Evolutionary conservation across 345 rosid species (phyloP).

Genomic region (Capsella bursapastoris): DNA sequence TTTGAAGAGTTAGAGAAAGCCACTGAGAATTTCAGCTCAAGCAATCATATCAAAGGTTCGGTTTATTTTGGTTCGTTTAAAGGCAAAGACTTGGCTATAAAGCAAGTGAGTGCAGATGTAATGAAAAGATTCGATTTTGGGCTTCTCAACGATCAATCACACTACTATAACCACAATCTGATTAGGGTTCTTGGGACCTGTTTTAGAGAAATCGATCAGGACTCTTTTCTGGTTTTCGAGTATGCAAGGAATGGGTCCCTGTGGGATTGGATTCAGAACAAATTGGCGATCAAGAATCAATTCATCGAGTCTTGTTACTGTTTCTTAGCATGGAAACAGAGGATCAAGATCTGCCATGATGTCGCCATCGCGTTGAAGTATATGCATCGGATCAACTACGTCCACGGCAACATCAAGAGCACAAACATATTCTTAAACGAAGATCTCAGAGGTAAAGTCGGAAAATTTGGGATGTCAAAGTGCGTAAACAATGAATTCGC

Average conservation of each 20-base stretch:
- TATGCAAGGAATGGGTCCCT: slow-evolving; percentile 85
- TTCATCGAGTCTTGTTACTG: slow-evolving; percentile 91
- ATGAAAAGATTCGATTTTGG: slow-evolving; percentile 57
- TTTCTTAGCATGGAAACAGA: slow-evolving; percentile 87
- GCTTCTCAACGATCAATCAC: slow-evolving; percentile 57
- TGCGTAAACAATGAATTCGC: slow-evolving; percentile 50
- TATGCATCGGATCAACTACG: slow-evolving; percentile 82
- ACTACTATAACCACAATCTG: slow-evolving; percentile 74
- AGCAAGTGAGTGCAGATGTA: slow-evolving; percentile 46
- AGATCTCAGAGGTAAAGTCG: slow-evolving; percentile 85
- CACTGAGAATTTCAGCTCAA: slow-evolving; percentile 73
- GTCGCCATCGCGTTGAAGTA: slow-evolving; percentile 84
- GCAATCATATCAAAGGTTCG: slow-evolving; percentile 74
- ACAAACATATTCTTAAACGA: slow-evolving; percentile 81
- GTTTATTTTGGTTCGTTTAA: slow-evolving; percentile 80
- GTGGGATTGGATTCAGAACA: slow-evolving; percentile 92
- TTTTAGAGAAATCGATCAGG: slow-evolving; percentile 47
- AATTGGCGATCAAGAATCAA: slow-evolving; percentile 89
- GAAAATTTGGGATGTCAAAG: slow-evolving; percentile 74
- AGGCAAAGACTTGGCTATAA: slow-evolving; percentile 81
- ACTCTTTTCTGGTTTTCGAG: slow-evolving; percentile 69
- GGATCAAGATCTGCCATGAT: slow-evolving; percentile 83
- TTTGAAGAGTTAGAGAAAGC: slow-evolving; percentile 74
- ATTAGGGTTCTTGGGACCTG: slow-evolving; percentile 75
- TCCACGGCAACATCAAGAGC: slow-evolving; percentile 73